phyloP scores from a whole-genome alignment of 306 rosid species.

The Datisca glomerata region DNA sequence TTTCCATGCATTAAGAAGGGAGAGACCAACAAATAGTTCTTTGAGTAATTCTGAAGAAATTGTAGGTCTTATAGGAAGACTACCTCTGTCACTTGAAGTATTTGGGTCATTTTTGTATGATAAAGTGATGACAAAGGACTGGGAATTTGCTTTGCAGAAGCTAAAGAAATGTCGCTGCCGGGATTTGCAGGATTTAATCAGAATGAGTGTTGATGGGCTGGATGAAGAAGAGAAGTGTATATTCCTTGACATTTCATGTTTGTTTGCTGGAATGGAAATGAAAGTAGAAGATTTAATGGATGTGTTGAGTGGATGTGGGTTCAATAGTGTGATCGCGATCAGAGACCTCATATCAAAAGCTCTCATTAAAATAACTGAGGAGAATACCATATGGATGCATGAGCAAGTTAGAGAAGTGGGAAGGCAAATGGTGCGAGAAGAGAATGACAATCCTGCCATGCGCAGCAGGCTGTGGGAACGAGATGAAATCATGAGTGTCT shows the following conservation, averaged over 20 bases:
- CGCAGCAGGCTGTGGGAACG: constrained; percentile 58
- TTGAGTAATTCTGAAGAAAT: constrained; percentile 22
- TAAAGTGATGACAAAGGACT: constrained; percentile 30
- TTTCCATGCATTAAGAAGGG: constrained; percentile 38
- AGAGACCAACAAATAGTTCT: constrained; percentile 15
- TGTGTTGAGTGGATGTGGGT: constrained; percentile 45
- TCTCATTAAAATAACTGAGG: constrained; percentile 30
- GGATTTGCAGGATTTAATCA: constrained; percentile 43
- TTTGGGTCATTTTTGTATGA: constrained; percentile 38
- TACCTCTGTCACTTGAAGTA: constrained; percentile 69
- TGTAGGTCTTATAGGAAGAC: constrained; percentile 34
- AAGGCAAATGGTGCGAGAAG: constrained; percentile 39
- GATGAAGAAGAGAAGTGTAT: constrained; percentile 34
- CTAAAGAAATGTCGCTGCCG: constrained; percentile 22
- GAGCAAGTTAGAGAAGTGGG: constrained; percentile 66
- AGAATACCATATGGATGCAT: constrained; percentile 42
- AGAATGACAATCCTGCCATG: constrained; percentile 25
- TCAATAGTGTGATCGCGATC: constrained; percentile 30
- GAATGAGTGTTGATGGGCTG: constrained; percentile 34
- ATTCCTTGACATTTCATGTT: constrained; percentile 56
- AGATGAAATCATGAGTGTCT: constrained; percentile 27
- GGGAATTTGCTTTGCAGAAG: constrained; percentile 34
- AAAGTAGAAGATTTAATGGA: constrained; percentile 32
- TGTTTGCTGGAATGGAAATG: constrained; percentile 31
- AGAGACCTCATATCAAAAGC: constrained; percentile 27